Conservation (phyloP, 2,329 filamentous ascomycete species). For the Rhynchosporium agropyri region DNA sequence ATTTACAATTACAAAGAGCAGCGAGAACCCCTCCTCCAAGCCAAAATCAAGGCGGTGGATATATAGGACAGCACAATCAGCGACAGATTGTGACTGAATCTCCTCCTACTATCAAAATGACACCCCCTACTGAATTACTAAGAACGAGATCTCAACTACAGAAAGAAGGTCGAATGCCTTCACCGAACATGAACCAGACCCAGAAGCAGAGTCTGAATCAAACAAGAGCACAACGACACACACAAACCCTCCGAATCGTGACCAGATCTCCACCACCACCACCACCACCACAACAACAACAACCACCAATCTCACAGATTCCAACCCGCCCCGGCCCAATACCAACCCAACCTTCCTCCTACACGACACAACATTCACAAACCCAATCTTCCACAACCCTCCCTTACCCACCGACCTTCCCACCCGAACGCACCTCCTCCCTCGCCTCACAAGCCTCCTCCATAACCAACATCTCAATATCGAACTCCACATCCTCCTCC, state of each 20-base stretch:
- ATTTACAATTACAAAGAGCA: conserved; percentile 13
- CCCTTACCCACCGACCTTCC: conserved; percentile 7
- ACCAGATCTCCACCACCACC: not conserved
- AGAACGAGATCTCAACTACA: conserved; percentile 2
- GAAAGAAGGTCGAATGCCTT: not conserved
- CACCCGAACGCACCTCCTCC: conserved; percentile 25
- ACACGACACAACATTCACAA: not conserved
- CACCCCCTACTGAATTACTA: not conserved
- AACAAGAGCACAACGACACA: not conserved
- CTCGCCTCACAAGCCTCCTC: conserved; percentile 21
- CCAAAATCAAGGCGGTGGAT: conserved; percentile 7
- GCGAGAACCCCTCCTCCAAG: conserved; percentile 1
- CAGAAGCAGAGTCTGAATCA: not conserved
- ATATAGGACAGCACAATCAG: not conserved
- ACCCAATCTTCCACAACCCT: not conserved
- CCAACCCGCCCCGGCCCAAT: conserved; percentile 5
- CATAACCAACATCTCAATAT: conserved; percentile 24
- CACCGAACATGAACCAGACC: not conserved
- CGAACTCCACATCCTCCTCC: conserved; percentile 45
- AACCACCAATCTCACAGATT: not conserved
- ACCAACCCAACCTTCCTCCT: not conserved
- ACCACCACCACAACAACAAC: not conserved
- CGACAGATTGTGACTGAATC: conserved; percentile 1
- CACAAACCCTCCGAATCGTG: not conserved
- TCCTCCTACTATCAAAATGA: not conserved